These are phyloP conservation scores for Ustilago tritici DNA, from an alignment of 1,284 basidiomycete species.

Conservation along the genomic window DNA sequence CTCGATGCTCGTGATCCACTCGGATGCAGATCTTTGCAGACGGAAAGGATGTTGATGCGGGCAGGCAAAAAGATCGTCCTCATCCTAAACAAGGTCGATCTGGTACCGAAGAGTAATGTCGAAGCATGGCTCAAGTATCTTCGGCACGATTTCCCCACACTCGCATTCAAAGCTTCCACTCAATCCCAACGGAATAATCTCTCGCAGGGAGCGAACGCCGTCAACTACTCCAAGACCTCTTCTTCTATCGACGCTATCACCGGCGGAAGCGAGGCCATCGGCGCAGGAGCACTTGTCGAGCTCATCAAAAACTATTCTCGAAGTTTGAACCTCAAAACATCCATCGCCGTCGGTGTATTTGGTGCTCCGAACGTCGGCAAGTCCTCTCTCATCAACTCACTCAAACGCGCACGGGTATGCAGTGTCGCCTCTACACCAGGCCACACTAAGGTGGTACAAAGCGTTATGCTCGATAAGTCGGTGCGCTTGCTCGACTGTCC, in stretches of 20 bases:
- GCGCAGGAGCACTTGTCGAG: conserved; percentile 78
- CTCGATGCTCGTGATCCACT: conserved; percentile 68
- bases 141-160: conserved; percentile 88
- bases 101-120: conserved; percentile 88
- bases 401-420: conserved; percentile 80
- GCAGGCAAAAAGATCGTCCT: conserved; percentile 63
- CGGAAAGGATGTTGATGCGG: conserved; percentile 58
- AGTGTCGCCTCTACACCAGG: conserved; percentile 95
- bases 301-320: conserved; percentile 89
- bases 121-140: conserved; percentile 90
- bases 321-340: conserved; percentile 60
- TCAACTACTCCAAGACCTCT: conserved; percentile 21
- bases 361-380: conserved; percentile 99
- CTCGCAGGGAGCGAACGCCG: conserved; percentile 43
- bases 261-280: conserved; percentile 71
- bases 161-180: conserved; percentile 91
- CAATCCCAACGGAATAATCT: conserved; percentile 81
- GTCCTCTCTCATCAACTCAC: conserved; percentile 91
- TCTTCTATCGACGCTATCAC: conserved; percentile 21
- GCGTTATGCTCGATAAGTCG: conserved; percentile 90
- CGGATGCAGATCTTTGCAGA: conserved; percentile 73
- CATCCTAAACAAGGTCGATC: conserved; percentile 70
- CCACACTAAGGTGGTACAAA: conserved; percentile 94
- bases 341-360: conserved; percentile 86
- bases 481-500: conserved; percentile 94